Base-by-base conservation (phyloP, 2,329 filamentous ascomycete genomes). In the Fusarium robinianum region DNA sequence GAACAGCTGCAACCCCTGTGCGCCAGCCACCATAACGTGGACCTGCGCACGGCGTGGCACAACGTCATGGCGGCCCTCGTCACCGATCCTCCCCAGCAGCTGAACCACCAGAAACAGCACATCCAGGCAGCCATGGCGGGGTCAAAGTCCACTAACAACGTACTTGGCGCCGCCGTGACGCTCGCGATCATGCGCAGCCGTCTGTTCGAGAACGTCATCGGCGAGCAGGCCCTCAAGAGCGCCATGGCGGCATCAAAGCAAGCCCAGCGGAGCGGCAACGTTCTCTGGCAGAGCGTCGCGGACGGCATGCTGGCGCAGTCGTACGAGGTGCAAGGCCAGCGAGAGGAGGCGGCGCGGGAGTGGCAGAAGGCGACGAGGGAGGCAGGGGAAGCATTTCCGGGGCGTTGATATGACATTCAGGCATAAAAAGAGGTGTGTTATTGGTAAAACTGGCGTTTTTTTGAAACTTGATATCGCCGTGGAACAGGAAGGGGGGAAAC, bases 121-220 rank as follows among this genome's bases (percentile, higher is more conserved):
- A 84, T 96, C 40, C 83, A 88, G 49, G 76, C 78, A 25, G 87
- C 90, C 3, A 77, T 96, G 27, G 77, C 79, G 25, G 81, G 83
- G 3, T 85, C 88, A 9, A 85, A 85, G 53, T 73, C 75, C 6
- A 83, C 86, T 7, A 76, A 77, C 41, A 96, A 96, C 64, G 81
- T 81, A 19, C 87, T 95, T 53, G 85, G 91, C 40, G 78, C 90
- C n/a, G 85, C 85, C 33, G 87, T 96, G 53, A 84, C 87, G 5
- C 80, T 96, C 46, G 90, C 84, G 56, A 84, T 94, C 53, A 95
- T 96, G 87, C 86, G 87, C 38, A 83, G 80, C 61, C 81, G 84
- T 37, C 87, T 96, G 61, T 96, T 91, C 67, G 84, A 85, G 31
- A 86, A 87, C 46, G 85, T 91, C 10, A 82, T 95, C 4, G 90